phyloP scores from a whole-genome alignment of 257 asterid genomes.

The Linderniella brevidens region DNA sequence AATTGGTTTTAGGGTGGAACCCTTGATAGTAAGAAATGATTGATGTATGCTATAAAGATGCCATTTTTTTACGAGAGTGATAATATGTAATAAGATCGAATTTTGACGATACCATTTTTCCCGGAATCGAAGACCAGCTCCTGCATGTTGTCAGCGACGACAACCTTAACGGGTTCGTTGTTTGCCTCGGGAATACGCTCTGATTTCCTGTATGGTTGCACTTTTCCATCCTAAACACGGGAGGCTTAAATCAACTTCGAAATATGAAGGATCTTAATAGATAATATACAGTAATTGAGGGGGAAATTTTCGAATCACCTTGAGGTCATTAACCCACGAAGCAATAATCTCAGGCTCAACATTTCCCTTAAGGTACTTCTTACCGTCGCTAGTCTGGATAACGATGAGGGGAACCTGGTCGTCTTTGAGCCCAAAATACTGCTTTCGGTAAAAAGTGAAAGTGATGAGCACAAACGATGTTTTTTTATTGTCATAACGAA shows the following conservation, averaged over 20 bases:
- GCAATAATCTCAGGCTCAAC: slow-evolving; percentile 67
- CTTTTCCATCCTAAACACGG: slow-evolving; percentile 37
- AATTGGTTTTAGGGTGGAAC: too few species aligned
- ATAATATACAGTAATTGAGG: slow-evolving; percentile 5
- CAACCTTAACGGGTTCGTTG: slow-evolving; percentile 63
- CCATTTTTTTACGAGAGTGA: not conserved
- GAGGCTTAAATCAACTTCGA: not conserved
- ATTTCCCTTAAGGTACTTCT: slow-evolving; percentile 57
- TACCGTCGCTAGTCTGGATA: slow-evolving; percentile 52
- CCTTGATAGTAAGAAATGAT: too few species aligned
- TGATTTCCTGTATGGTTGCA: slow-evolving; percentile 44
- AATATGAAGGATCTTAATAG: not conserved
- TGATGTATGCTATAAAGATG: not conserved
- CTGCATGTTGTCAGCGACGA: slow-evolving; percentile 59
- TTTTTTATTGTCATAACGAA: not conserved
- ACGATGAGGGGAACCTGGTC: slow-evolving; percentile 74
- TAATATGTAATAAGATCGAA: slow-evolving; percentile 1
- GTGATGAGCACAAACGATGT: not conserved
- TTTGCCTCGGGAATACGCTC: slow-evolving; percentile 58
- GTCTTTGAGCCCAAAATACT: slow-evolving; percentile 87
- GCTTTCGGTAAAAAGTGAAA: slow-evolving; percentile 4
- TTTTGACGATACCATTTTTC: slow-evolving; percentile 32
- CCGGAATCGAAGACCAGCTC: slow-evolving; percentile 50
- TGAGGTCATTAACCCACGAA: slow-evolving; percentile 62
- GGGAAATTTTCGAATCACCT: slow-evolving; percentile 26